Evolutionary conservation across 2,329 filamentous ascomycete species (phyloP).

Genomic region (Davidsoniella virescens): DNA sequence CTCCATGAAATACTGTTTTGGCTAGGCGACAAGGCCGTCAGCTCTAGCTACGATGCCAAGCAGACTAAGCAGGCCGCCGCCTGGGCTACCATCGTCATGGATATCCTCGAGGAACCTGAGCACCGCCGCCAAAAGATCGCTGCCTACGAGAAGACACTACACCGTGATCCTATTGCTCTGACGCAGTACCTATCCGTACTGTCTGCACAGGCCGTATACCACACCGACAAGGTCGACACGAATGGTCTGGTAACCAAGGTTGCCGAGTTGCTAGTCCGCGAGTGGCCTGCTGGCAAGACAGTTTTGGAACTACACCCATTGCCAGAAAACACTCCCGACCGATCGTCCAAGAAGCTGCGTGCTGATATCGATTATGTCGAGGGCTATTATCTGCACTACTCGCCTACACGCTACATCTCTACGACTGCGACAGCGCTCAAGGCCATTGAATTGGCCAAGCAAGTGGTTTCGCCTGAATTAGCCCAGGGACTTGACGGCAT

Average conservation of each 20-base stretch:
- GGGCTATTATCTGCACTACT: constrained; percentile 23
- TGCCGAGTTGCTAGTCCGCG: constrained; percentile 22
- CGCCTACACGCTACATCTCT: constrained; percentile 20
- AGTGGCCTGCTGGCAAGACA: constrained; percentile 26
- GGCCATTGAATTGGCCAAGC: constrained; percentile 29
- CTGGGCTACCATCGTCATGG: constrained; percentile 31
- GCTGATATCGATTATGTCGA: constrained; percentile 16
- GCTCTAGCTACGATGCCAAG: constrained; percentile 20
- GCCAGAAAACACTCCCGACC: constrained; percentile 2
- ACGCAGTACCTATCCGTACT: constrained; percentile 27
- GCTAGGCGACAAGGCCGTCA: constrained; percentile 27
- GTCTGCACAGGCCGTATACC: constrained; percentile 24
- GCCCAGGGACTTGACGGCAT: constrained; percentile 25
- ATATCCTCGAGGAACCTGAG: constrained; percentile 29
- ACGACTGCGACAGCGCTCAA: constrained; percentile 24
- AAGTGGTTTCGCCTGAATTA: constrained; percentile 24
- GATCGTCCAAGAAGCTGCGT: constrained; percentile 14
- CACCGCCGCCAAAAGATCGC: constrained; percentile 20
- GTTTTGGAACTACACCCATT: constrained; percentile 23
- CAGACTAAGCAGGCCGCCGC: constrained; percentile 27
- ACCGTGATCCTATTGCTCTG: constrained; percentile 28
- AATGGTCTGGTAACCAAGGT: constrained; percentile 23
- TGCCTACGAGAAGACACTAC: constrained; percentile 18
- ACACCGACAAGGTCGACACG: constrained; percentile 18
- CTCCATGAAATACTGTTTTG: constrained; percentile 22